Percentiles rank a stretch among this genome's conserved stretches.
These are phyloP conservation scores for Zymoseptoria pseudotritici DNA, from an alignment of 2,329 filamentous ascomycete genomes.

Conservation along the genomic window DNA sequence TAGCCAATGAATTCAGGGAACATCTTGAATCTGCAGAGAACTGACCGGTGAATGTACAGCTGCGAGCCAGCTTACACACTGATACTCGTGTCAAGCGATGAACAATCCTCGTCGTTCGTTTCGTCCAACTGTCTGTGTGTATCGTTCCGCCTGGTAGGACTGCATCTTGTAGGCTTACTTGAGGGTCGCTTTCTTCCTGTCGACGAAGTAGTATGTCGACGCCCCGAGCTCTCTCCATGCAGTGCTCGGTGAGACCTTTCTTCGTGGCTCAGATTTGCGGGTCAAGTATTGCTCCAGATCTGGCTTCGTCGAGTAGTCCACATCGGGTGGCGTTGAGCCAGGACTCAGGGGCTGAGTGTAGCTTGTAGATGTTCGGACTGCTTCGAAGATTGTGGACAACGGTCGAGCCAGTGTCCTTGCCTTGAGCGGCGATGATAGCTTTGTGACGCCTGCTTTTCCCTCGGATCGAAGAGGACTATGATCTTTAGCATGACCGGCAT, in stretches of 20 bases:
- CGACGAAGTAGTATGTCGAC: neutral
- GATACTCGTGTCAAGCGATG: too few relatives aligned
- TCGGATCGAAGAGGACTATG: neutral
- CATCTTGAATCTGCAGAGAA: too few relatives aligned
- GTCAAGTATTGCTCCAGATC: neutral
- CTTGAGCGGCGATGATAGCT: neutral
- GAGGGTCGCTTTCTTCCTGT: neutral
- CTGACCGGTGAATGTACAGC: too few relatives aligned
- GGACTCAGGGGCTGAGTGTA: neutral
- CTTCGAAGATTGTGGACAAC: neutral
- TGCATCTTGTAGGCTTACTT: neutral
- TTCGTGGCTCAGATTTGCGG: neutral
- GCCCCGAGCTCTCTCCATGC: neutral
- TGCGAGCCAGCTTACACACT: too few relatives aligned
- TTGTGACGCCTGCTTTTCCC: neutral
- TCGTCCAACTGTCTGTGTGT: too few relatives aligned
- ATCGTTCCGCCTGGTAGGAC: neutral
- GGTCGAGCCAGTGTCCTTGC: neutral
- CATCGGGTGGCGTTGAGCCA: neutral
- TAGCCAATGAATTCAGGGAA: too few relatives aligned
- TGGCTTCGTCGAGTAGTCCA: neutral
- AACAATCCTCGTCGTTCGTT: too few relatives aligned
- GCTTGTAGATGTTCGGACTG: neutral
- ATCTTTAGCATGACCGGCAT: neutral
- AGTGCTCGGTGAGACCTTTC: neutral